These are phyloP conservation scores for Arthrobotrys sinensis DNA, from an alignment of 2,329 filamentous ascomycete species.

Conservation along the genomic window DNA sequence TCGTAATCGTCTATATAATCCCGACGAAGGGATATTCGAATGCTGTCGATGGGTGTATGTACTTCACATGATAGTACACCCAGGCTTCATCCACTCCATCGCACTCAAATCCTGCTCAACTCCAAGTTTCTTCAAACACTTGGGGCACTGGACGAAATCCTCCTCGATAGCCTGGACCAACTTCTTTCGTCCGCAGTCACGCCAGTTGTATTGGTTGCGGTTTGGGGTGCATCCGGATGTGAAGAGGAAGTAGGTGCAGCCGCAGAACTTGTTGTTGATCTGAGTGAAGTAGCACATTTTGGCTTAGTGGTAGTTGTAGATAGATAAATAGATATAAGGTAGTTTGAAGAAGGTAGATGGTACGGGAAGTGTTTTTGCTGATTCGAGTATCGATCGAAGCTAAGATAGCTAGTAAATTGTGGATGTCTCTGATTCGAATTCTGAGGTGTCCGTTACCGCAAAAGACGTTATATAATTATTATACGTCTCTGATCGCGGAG, in stretches of 20 bases:
- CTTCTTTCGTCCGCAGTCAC: slow-evolving; percentile 56
- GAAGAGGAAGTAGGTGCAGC: slow-evolving; percentile 56
- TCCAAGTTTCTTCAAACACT: slow-evolving; percentile 51
- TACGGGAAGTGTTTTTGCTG: background rate
- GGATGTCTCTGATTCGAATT: slow-evolving; percentile 20
- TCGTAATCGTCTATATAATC: slow-evolving; percentile 15
- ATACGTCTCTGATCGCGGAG: slow-evolving; percentile 29
- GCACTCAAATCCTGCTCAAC: slow-evolving; percentile 49
- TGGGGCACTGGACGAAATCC: slow-evolving; percentile 51
- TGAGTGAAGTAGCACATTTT: slow-evolving; percentile 60
- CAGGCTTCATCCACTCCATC: slow-evolving; percentile 60
- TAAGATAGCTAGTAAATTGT: slow-evolving; percentile 5
- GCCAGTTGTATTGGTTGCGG: slow-evolving; percentile 54
- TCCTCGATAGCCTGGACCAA: slow-evolving; percentile 56
- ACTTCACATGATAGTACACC: slow-evolving; percentile 44
- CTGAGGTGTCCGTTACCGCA: slow-evolving; percentile 7
- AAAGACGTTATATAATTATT: slow-evolving; percentile 24
- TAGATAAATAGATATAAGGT: slow-evolving; percentile 17
- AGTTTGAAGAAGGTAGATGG: background rate
- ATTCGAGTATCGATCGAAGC: slow-evolving; percentile 11
- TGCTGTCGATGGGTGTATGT: background rate
- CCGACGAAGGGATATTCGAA: slow-evolving; percentile 5
- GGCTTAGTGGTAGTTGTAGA: background rate
- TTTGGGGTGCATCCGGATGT: slow-evolving; percentile 55
- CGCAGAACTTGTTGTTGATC: slow-evolving; percentile 55